Base-by-base conservation (phyloP, 139 green algal genomes). In the Nannochloris sp. region DNA sequence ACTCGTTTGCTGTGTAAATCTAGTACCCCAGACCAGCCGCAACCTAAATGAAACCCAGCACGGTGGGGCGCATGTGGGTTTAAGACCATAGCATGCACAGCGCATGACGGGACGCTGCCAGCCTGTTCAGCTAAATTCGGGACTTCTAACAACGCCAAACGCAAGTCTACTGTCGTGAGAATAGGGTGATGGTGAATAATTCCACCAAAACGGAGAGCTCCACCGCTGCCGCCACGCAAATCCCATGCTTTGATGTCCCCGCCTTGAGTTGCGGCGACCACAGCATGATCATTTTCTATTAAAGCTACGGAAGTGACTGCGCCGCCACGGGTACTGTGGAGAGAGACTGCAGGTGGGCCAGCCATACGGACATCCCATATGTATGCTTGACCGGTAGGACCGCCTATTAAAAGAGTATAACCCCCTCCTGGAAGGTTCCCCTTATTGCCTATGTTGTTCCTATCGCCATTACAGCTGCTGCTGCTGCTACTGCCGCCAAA, bases 241-340 rank as follows among this genome's bases (percentile, higher is more conserved):
- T 77, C 70, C 70, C 70, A 77, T 0, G 55, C 13, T 42, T 64
- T 59, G 14, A 77, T 67, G 15, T 73, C 63, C 14, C 64, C 70
- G 34, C 54, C 34, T 25, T 58, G 63, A 13, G 37, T 72, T 7
- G 54, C 70, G 23, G 36, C 70, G 15, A 68, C 12, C 23, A 77
- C 55, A 29, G 61, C 54, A 44, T 37, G 25, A 23, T 30, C 63
- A 47, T 46, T 24, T 15, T 32, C 47, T 29, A 46, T 9, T 35
- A 31, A 27, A 0, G 56, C 37, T 8, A 64, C 31, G 3, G 34
- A 39, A 8, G 62, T 30, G 33, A 42, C 46, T 32, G 60, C 54
- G n/a, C 32, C 27, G 23, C 37, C 25, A 23, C 35, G 32, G 54
- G 55, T 71, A 39, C 54, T 47, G 12, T 13, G 5, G 31, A 51